Evolutionary conservation across 768 basidiomycete genomes (phyloP).

Genomic region (Termitomyces bulborhizus): DNA sequence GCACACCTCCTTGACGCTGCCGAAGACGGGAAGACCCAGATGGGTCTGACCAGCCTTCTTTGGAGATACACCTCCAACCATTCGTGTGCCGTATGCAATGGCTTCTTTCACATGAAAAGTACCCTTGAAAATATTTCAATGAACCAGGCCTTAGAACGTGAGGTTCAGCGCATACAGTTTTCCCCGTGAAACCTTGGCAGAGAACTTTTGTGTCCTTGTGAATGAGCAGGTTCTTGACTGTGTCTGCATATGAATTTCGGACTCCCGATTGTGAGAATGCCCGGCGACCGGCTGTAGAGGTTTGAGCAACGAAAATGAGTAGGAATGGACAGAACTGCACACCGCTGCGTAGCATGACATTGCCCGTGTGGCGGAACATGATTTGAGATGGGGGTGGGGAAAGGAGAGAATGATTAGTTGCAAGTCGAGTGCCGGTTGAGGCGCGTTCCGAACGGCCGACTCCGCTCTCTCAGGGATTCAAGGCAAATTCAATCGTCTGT

Average conservation of each 20-base stretch:
- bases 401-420: background rate
- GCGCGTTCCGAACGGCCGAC: conserved; percentile 9
- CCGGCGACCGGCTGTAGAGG: conserved; percentile 56
- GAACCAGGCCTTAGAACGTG: background rate
- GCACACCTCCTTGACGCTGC: conserved; percentile 81
- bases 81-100: conserved; percentile 89
- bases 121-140: conserved; percentile 42
- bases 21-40: conserved; percentile 92
- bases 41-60: conserved; percentile 96
- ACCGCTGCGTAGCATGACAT: conserved; percentile 50
- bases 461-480: conserved; percentile 1
- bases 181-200: conserved; percentile 91
- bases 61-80: conserved; percentile 96
- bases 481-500: background rate
- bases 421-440: background rate
- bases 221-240: conserved; percentile 86
- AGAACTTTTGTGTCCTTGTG: conserved; percentile 92
- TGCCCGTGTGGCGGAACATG: conserved; percentile 61
- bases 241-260: conserved; percentile 79
- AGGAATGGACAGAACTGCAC: conserved; percentile 14
- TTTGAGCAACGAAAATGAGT: background rate
- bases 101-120: conserved; percentile 97
- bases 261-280: conserved; percentile 74
- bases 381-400: conserved; percentile 12
- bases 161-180: conserved; percentile 59